Base-by-base conservation (phyloP, 305 asterid genomes). In the Fraxinus greggii region DNA sequence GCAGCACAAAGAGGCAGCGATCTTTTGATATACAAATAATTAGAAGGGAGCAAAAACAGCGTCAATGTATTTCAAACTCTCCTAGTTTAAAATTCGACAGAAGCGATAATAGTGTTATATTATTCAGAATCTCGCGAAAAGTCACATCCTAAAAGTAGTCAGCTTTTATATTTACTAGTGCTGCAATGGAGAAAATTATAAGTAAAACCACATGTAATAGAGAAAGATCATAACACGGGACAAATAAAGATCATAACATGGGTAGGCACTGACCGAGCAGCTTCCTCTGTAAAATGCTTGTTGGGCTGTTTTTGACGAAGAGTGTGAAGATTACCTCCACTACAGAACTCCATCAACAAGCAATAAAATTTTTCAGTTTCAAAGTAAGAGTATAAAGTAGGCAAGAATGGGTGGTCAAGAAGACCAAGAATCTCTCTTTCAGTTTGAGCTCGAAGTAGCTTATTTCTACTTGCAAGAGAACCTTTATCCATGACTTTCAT, bases 401-500 rank as follows among this genome's bases (percentile, higher is more conserved):
- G 98, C 80, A 95, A 88, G 85, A 95, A 93, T 6, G 98, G 98
- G 82, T 93, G 98, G 61, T 95, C 98, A 36, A 95, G 97, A 40
- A 95, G 92, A 10, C 97, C 87, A 42, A 95, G 97, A 83, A 95
- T 95, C 88, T 95, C 98, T 81, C 94, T 89, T 77, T 95, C 98
- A 1, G 97, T 95, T 82, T 95, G 93, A 45, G 98, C 98, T 82
- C 98, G 78, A 56, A 93, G 91, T 63, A 95, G 85, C 84, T 95
- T 95, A 85, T 95, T 95, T 61, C 98, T 89, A 77, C 97, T 93
- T 1, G 97, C 97, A n/a, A 95, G 95, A 38, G 98, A 93, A 5
- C 90, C 91, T 77, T 92, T 95, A 84, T 95, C 98, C 98, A 95
- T 95, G 23, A 95, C 97, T 84, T 95, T 95, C 98, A 95, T 93